Base-by-base conservation (phyloP, 1,139 yeast genomes). In the Debaryomycetaceae sp. region DNA sequence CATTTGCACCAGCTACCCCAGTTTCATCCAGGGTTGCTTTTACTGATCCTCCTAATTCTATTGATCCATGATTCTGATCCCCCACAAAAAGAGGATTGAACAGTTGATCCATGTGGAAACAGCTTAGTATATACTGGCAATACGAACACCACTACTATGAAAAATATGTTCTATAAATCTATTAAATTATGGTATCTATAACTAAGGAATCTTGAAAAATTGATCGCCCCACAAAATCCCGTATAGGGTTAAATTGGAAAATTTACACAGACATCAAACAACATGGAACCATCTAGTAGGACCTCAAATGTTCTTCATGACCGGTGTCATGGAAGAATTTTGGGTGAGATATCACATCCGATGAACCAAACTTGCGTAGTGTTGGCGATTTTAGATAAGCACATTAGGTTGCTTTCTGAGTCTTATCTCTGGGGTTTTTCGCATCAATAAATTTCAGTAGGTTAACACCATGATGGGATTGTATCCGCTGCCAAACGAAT, bases 401-500 rank as follows among this genome's bases (percentile, higher is more conserved):
- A 11, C 11, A 8, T 22, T 8, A 22, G 26, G 11, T 22, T 22
- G 26, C 26, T 22, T 11, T 22, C 4, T 22, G 11, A 11, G n/a
- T 13, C 15, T 30, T 30, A 30, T 30, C 15, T 30, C 7, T 30
- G 31, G 3, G n/a, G 13, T 13, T 30, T 30, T 30, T 30, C n/a
- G 9, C 7, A 30, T 30, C 15, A 13, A 8, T 13, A n/a, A 13
- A n/a, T 13, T n/a, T 13, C 17, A 30, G 31, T 15, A 15, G 31
- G 7, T 30, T 8, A 30, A 13, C 15, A 30, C 31, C 31, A 30
- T 30, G n/a, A 7, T 22, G 11, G 35, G 44, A 49, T 80, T 83
- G 73, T 83, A 83, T 35, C 72, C 77, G 22, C 88, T 78, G 0
- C 95, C 95, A 63, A 86, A 87, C 1, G 92, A 85, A 53, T 84